Evolutionary conservation across 768 basidiomycete genomes (phyloP), one percentile per base, ranked within the genome.

Genomic region (Mycena chlorophos): DNA sequence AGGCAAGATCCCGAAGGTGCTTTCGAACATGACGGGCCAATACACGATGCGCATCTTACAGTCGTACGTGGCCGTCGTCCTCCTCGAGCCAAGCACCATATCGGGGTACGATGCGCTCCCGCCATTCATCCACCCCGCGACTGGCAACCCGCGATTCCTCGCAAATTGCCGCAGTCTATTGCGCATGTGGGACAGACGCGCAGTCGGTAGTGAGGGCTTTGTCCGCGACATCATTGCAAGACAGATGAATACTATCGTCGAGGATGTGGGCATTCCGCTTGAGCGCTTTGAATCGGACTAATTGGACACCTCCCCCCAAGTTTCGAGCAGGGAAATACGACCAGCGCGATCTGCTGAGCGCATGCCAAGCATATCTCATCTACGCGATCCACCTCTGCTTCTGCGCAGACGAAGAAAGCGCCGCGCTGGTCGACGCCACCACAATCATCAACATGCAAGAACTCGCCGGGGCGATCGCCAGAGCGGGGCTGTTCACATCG

Each of bases 151-250:
- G 3, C 52, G 12, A 10, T 48, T 39, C 30, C 19, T 61, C 27
- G 48, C 52, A n/a, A 61, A 61, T 34, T 61, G 59, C 19, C 55
- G 55, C 8, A 61, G 39, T 30, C 20, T 61, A 14, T 47, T 61
- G 12, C 49, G 55, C 10, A 61, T 56, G 59, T 56, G 52, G 51
- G 59, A 61, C 20, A 39, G 46, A 20, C 56, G 26, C 10, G 55
- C 55, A 6, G 37, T 49, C 0, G 59, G 59, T 13, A 56, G 59
- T 20, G 59, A 61, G 30, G 20, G 20, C 17, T 29, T 56, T 42
- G 52, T 56, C 5, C 26, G 23, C 19, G 55, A 61, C 3, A 61
- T 50, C 2, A 29, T 53, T 27, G 26, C 26, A 34, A 26, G 52
- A n/a, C 55, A 61, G 19, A 61, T 61, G 59, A 34, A 20, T 3